A percentile compares a stretch with the other conserved stretches of the same genome.
phyloP scores from a whole-genome alignment of 176 grass and related monocot genomes.

The Metroxylon sagu region DNA sequence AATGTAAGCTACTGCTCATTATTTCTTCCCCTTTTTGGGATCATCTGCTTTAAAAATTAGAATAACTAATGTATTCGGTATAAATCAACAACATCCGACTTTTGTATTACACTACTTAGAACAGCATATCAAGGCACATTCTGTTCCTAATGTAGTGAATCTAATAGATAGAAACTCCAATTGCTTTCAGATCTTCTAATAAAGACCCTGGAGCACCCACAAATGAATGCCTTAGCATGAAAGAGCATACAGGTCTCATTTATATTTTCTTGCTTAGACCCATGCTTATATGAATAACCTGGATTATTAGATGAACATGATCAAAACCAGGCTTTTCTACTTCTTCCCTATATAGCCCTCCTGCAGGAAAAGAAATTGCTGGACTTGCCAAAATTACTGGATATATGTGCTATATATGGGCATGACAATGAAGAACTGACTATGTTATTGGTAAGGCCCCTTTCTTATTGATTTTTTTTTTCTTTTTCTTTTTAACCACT shows the following conservation, averaged over 20 bases:
- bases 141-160: too few relatives aligned
- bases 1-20: constrained; percentile 40
- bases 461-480: constrained; percentile 2
- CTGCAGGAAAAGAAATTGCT: constrained; percentile 89
- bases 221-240: constrained; percentile 71
- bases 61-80: too few relatives aligned
- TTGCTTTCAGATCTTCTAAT: constrained; percentile 67
- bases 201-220: constrained; percentile 66
- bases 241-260: constrained; percentile 70
- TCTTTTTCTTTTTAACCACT: background rate
- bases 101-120: too few relatives aligned
- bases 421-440: constrained; percentile 73
- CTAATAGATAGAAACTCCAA: too few relatives aligned
- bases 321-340: background rate
- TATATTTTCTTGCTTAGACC: background rate
- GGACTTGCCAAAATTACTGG: constrained; percentile 87
- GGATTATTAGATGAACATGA: too few relatives aligned
- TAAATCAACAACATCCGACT: too few relatives aligned
- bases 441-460: constrained; percentile 58
- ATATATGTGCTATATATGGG: constrained; percentile 91
- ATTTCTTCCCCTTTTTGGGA: too few relatives aligned
- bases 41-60: too few relatives aligned
- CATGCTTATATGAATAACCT: too few relatives aligned
- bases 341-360: constrained; percentile 50
- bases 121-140: too few relatives aligned